Conservation (phyloP, 2,329 filamentous ascomycete species). For the Epichloe bromicola region DNA sequence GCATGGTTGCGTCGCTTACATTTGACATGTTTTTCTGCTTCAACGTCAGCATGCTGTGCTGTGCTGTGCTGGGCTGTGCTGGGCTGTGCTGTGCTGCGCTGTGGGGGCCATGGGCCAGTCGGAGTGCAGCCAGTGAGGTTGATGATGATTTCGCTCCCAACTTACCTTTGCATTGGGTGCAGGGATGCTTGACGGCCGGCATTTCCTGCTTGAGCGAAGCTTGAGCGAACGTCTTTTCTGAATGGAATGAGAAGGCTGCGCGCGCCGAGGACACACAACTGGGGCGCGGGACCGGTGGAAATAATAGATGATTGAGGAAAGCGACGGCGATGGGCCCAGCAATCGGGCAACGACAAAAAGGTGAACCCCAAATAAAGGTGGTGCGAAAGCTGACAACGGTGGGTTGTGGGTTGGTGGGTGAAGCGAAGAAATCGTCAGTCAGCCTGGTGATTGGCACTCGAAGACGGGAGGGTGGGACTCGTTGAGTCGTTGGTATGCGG, state of each 20-base stretch:
- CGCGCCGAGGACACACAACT: not conserved
- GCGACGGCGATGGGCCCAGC: not conserved
- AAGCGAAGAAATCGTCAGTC: not conserved
- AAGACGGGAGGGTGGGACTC: not conserved
- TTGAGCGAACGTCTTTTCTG: not conserved
- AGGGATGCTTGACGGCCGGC: constrained; percentile 21
- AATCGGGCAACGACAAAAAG: not conserved
- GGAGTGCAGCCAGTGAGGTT: not conserved
- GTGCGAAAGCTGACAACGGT: constrained; percentile 1
- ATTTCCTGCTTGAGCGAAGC: constrained; percentile 10
- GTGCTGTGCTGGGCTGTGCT: not conserved
- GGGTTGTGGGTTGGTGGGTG: not conserved
- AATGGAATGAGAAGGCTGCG: not conserved
- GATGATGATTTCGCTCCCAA: not conserved
- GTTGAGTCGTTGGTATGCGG: not conserved
- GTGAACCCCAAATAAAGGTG: not conserved
- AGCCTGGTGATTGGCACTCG: not conserved
- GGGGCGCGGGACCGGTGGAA: not conserved
- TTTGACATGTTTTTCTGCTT: constrained; percentile 22
- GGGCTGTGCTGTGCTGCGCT: too few species aligned
- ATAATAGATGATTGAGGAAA: not conserved
- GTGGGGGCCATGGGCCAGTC: not conserved
- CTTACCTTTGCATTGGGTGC: constrained; percentile 23
- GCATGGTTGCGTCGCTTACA: constrained; percentile 12
- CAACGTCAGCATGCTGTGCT: constrained; percentile 6